These are phyloP conservation scores for Penicillium sp. DNA, from an alignment of 2,329 filamentous ascomycete genomes.

Conservation along the genomic window DNA sequence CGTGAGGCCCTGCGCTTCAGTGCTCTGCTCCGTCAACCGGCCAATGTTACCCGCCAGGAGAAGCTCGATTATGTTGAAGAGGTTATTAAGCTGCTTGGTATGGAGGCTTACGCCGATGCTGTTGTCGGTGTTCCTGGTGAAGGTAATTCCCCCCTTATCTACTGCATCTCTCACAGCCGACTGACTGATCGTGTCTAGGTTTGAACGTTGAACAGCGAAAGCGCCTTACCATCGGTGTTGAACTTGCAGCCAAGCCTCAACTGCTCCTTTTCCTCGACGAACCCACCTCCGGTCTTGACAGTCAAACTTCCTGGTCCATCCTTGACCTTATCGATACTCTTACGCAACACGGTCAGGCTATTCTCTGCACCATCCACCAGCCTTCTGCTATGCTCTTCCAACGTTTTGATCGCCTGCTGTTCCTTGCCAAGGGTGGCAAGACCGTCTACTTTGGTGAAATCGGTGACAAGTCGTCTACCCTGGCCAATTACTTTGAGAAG, in stretches of 20 bases:
- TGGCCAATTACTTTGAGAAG: conserved; percentile 68
- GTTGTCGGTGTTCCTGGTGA: conserved; percentile 89
- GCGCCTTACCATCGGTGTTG: conserved; percentile 92
- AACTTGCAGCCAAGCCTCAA: conserved; percentile 88
- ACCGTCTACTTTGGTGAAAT: conserved; percentile 74
- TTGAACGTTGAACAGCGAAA: conserved; percentile 68
- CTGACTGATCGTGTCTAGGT: conserved; percentile 36
- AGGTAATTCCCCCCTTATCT: conserved; percentile 51
- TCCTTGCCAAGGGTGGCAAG: conserved; percentile 67
- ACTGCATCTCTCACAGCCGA: neutral
- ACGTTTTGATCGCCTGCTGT: conserved; percentile 71
- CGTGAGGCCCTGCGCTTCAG: conserved; percentile 87
- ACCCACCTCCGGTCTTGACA: conserved; percentile 91
- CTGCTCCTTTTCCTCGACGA: conserved; percentile 92
- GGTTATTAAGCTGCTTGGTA: conserved; percentile 87
- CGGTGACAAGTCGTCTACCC: conserved; percentile 61
- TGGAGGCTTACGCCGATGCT: conserved; percentile 88
- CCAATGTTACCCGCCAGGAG: conserved; percentile 71
- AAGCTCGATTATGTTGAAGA: conserved; percentile 89
- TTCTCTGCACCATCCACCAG: conserved; percentile 97
- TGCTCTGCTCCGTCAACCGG: conserved; percentile 82
- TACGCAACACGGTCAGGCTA: conserved; percentile 85
- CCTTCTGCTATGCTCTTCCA: conserved; percentile 96
- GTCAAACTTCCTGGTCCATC: conserved; percentile 92
- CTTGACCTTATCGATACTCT: conserved; percentile 86